Conservation (phyloP, 1,284 basidiomycete species). For the Somion occarium region DNA sequence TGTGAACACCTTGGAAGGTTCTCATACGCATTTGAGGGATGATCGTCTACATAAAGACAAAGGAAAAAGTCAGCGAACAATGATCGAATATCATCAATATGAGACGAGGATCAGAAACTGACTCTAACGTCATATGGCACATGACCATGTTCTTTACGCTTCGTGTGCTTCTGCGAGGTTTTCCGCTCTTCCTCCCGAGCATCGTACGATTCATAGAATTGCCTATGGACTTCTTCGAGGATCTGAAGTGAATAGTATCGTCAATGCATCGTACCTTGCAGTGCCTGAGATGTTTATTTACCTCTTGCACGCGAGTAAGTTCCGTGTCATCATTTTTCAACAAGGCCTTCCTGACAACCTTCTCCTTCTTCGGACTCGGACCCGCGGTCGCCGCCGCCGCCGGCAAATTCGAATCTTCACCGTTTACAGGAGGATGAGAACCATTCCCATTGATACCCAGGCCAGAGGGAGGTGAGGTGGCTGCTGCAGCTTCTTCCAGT, state of each 20-base stretch:
- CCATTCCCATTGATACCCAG: slow-evolving; percentile 2
- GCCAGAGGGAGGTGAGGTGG: slow-evolving; percentile 7
- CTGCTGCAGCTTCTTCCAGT: slow-evolving; percentile 28
- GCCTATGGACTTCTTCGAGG: slow-evolving; percentile 69
- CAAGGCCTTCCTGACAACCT: slow-evolving; percentile 60
- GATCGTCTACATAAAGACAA: slow-evolving; percentile 51
- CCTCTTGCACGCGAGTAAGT: slow-evolving; percentile 70
- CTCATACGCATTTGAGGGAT: slow-evolving; percentile 77
- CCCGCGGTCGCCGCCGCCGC: slow-evolving; percentile 3
- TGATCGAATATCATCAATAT: neutral
- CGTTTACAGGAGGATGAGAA: neutral
- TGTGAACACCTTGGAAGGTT: slow-evolving; percentile 72
- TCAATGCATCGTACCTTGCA: neutral
- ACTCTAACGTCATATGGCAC: slow-evolving; percentile 59
- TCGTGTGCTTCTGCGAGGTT: slow-evolving; percentile 27
- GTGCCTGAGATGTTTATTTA: slow-evolving; percentile 30
- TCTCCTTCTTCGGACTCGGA: slow-evolving; percentile 30
- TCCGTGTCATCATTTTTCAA: slow-evolving; percentile 89
- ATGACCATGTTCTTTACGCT: slow-evolving; percentile 26
- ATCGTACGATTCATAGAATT: slow-evolving; percentile 72
- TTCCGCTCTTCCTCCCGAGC: slow-evolving; percentile 26
- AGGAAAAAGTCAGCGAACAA: slow-evolving; percentile 9
- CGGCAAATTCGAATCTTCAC: slow-evolving; percentile 5
- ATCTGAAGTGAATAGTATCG: slow-evolving; percentile 42
- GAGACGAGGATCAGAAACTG: neutral